phyloP scores from a whole-genome alignment of 2,329 filamentous ascomycete species.

The Ceratocystis huliohia region DNA sequence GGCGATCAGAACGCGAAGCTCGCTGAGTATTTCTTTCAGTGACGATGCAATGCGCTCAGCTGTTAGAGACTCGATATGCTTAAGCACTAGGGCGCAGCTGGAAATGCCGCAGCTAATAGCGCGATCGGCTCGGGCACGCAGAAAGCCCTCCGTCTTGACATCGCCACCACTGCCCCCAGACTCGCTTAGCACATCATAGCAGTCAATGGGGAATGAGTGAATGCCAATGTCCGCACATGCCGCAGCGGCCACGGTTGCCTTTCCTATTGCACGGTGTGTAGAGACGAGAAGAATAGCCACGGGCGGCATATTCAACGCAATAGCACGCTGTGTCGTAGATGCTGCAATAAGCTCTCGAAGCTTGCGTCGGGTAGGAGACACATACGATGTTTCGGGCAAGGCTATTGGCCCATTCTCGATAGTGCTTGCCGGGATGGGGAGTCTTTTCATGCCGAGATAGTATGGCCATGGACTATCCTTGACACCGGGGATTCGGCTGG shows the following conservation, averaged over 20 bases:
- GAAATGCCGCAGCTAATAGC: conserved; percentile 78
- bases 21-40: conserved; percentile 69
- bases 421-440: conserved; percentile 35
- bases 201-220: conserved; percentile 78
- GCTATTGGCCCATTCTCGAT: conserved; percentile 29
- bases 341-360: conserved; percentile 76
- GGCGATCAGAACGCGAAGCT: conserved; percentile 71
- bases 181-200: conserved; percentile 89
- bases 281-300: conserved; percentile 80
- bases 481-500: conserved; percentile 64
- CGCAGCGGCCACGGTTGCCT: conserved; percentile 60
- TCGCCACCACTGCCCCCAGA: conserved; percentile 49
- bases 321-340: conserved; percentile 74
- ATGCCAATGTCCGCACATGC: conserved; percentile 82
- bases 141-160: conserved; percentile 82
- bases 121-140: conserved; percentile 76
- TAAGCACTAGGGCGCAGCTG: conserved; percentile 71
- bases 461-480: conserved; percentile 74
- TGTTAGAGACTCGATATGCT: conserved; percentile 80
- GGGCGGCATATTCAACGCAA: conserved; percentile 76
- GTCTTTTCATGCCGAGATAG: conserved; percentile 66
- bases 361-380: conserved; percentile 52
- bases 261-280: conserved; percentile 86
- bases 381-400: conserved; percentile 38
- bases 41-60: conserved; percentile 81